These are phyloP conservation scores for Monosporascus sp. DNA, from an alignment of 2,329 filamentous ascomycete genomes.

Conservation along the genomic window DNA sequence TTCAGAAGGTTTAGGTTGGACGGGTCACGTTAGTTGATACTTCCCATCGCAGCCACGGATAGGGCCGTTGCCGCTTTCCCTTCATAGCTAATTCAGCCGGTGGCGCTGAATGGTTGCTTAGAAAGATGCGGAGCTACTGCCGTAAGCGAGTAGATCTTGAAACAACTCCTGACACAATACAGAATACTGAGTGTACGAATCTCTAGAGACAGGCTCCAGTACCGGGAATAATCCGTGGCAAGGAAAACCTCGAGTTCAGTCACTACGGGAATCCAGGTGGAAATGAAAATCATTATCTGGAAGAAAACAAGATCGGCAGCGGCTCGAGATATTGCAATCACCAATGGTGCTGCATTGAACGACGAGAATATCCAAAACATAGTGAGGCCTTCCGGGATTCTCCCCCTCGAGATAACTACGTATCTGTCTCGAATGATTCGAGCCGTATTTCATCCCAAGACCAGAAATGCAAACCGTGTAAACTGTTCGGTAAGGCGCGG, in stretches of 20 bases:
- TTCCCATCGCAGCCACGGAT: too few relatives aligned
- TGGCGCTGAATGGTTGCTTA: too few relatives aligned
- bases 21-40: too few relatives aligned
- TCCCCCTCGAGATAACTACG: constrained; percentile 9
- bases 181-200: too few relatives aligned
- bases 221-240: constrained; percentile 9
- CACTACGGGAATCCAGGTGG: constrained; percentile 13
- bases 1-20: too few relatives aligned
- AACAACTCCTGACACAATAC: too few relatives aligned
- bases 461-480: constrained; percentile 38
- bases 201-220: too few relatives aligned
- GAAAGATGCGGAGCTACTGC: too few relatives aligned
- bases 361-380: not conserved
- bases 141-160: too few relatives aligned
- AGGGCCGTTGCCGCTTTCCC: too few relatives aligned
- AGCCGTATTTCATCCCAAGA: constrained; percentile 1
- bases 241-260: constrained; percentile 5
- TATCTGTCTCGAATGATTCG: constrained; percentile 8
- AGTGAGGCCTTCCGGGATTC: constrained; percentile 1
- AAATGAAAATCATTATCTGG: constrained; percentile 11
- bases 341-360: constrained; percentile 1
- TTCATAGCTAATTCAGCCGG: too few relatives aligned
- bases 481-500: constrained; percentile 33
- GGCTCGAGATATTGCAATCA: constrained; percentile 1
- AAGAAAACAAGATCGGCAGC: constrained; percentile 8